phyloP scores from a whole-genome alignment of 1,139 yeast species.

The Protomyces lactucae-debilis region DNA sequence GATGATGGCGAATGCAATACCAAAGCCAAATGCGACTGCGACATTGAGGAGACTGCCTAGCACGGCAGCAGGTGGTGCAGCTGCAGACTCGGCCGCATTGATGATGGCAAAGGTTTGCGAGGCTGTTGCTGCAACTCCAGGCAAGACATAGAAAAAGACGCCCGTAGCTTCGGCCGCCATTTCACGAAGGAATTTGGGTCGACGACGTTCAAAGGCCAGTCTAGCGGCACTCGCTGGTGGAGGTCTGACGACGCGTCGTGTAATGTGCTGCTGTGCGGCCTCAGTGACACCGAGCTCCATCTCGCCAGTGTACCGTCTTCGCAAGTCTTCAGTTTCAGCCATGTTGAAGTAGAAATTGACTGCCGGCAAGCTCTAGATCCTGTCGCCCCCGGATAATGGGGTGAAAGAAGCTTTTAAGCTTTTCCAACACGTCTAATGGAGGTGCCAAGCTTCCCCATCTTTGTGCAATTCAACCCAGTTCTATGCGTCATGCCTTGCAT shows the following conservation, averaged over 20 bases:
- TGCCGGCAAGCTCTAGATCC: too few species aligned
- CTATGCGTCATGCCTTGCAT: too few species aligned
- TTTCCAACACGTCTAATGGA: too few species aligned
- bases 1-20: conserved; percentile 25
- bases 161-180: conserved; percentile 26
- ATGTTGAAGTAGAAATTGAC: too few species aligned
- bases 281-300: conserved; percentile 24
- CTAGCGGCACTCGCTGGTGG: conserved; percentile 15
- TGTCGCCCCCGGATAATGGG: too few species aligned
- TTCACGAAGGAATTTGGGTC: conserved; percentile 14
- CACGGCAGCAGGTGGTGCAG: conserved; percentile 17
- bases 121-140: conserved; percentile 21
- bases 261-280: conserved; percentile 11
- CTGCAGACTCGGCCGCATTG: conserved; percentile 1
- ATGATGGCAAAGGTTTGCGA: not conserved
- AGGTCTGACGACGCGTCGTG: conserved; percentile 12
- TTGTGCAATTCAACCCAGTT: too few species aligned
- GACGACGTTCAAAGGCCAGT: conserved; percentile 5
- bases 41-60: conserved; percentile 10
- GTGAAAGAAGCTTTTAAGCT: too few species aligned
- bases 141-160: conserved; percentile 21
- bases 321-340: not conserved
- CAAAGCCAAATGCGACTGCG: conserved; percentile 19
- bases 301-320: conserved; percentile 24
- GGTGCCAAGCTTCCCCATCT: too few species aligned